Evolutionary conservation across 108 stramenopile species (phyloP).

Genomic region (Fragilaria crotonensis): DNA sequence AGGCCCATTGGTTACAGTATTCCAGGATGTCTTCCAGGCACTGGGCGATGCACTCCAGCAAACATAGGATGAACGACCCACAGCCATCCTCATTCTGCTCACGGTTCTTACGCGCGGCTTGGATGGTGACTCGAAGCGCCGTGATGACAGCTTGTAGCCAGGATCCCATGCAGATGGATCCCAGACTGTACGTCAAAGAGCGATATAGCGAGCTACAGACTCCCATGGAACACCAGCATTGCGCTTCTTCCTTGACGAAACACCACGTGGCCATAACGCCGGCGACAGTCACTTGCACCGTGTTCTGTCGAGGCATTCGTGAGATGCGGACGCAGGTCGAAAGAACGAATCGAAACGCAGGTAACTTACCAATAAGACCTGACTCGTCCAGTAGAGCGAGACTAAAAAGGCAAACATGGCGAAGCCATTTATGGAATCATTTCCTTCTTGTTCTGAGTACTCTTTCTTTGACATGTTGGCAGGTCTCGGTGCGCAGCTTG

Average conservation of each 20-base stretch:
- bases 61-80: conserved; percentile 22
- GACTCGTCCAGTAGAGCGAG: conserved; percentile 59
- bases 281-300: conserved; percentile 57
- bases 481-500: too few relatives aligned
- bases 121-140: conserved; percentile 27
- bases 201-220: conserved; percentile 35
- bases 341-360: neutral
- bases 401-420: conserved; percentile 34
- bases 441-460: too few relatives aligned
- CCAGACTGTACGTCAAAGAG: conserved; percentile 50
- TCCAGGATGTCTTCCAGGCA: conserved; percentile 49
- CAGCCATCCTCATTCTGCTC: conserved; percentile 7
- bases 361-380: conserved; percentile 51
- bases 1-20: conserved; percentile 70
- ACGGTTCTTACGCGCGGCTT: conserved; percentile 9
- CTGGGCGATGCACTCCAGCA: conserved; percentile 30
- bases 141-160: conserved; percentile 48
- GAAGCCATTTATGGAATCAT: too few relatives aligned
- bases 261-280: conserved; percentile 86
- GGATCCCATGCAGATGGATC: conserved; percentile 74
- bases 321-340: neutral
- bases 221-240: conserved; percentile 36
- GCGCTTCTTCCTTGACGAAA: conserved; percentile 35
- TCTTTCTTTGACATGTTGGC: too few relatives aligned
- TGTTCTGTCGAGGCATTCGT: conserved; percentile 18